These are phyloP conservation scores for Plasmodium relictum DNA, from an alignment of 169 alveolate genomes.

Conservation along the genomic window DNA sequence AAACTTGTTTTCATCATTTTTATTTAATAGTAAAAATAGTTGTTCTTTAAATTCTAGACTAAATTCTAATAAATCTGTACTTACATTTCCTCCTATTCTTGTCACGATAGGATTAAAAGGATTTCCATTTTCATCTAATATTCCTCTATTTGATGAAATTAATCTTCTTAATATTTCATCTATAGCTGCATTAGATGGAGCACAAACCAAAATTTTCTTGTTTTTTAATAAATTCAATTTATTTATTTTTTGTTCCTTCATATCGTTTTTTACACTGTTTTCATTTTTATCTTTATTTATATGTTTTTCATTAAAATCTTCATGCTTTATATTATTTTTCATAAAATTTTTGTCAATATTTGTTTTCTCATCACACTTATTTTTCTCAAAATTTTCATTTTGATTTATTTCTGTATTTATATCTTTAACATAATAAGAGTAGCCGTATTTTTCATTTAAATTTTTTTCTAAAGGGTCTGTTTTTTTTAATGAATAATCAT, in stretches of 20 bases:
- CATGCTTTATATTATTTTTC: not conserved
- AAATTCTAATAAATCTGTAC: conserved; percentile 89
- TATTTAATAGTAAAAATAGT: conserved; percentile 77
- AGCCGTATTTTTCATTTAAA: conserved; percentile 22
- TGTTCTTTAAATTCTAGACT: conserved; percentile 90
- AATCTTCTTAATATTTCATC: conserved; percentile 98
- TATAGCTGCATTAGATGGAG: conserved; percentile 99
- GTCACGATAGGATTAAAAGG: conserved; percentile 89
- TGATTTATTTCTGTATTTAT: not conserved
- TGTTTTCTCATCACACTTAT: not conserved
- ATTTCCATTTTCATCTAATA: conserved; percentile 89
- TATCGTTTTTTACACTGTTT: not conserved
- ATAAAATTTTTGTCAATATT: not conserved
- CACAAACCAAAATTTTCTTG: conserved; percentile 95
- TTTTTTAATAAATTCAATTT: conserved; percentile 35
- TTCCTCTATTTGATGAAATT: conserved; percentile 84
- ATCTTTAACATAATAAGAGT: conserved; percentile 35
- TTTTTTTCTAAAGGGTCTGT: not conserved
- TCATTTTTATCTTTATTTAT: not conserved
- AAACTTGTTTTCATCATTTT: conserved; percentile 20
- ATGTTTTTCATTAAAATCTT: not conserved
- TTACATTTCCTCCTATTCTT: conserved; percentile 93
- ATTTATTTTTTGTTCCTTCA: conserved; percentile 22
- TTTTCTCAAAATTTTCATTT: not conserved
- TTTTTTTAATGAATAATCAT: not conserved